These are phyloP conservation scores for Trichoderma harzianum DNA, from an alignment of 2,329 filamentous ascomycete species.

Conservation along the genomic window DNA sequence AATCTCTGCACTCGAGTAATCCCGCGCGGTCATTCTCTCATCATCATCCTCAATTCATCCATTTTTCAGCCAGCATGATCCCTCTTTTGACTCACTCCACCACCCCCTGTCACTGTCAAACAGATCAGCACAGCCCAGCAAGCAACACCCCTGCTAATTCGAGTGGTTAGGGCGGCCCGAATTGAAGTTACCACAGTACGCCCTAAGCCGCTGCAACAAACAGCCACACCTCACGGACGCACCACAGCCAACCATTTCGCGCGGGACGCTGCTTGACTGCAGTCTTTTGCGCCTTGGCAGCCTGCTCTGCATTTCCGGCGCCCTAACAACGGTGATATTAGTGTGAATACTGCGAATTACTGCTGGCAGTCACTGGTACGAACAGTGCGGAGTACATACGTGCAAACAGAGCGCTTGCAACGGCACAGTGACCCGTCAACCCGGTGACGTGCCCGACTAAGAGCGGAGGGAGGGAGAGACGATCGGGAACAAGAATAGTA, in stretches of 20 bases:
- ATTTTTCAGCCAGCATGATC: neutral
- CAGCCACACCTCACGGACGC: conserved; percentile 1
- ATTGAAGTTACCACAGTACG: neutral
- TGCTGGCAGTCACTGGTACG: neutral
- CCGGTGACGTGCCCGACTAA: neutral
- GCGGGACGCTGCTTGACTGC: neutral
- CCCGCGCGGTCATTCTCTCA: neutral
- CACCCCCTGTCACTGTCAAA: conserved; percentile 2
- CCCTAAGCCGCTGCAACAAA: neutral
- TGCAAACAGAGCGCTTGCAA: conserved; percentile 6
- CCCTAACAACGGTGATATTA: neutral
- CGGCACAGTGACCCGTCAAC: neutral
- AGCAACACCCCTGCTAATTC: conserved; percentile 8
- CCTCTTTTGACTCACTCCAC: neutral
- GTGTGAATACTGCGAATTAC: neutral
- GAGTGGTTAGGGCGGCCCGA: neutral
- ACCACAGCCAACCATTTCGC: conserved; percentile 16
- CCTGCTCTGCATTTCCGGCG: neutral
- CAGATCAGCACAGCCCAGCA: conserved; percentile 12
- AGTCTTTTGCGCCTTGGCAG: neutral
- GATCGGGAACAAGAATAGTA: conserved; percentile 9
- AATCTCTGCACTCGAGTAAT: neutral
- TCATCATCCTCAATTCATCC: neutral
- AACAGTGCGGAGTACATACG: neutral
- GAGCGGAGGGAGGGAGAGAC: neutral